phyloP scores from a whole-genome alignment of 2,329 filamentous ascomycete genomes.

The Alternaria novae-zelandiae region DNA sequence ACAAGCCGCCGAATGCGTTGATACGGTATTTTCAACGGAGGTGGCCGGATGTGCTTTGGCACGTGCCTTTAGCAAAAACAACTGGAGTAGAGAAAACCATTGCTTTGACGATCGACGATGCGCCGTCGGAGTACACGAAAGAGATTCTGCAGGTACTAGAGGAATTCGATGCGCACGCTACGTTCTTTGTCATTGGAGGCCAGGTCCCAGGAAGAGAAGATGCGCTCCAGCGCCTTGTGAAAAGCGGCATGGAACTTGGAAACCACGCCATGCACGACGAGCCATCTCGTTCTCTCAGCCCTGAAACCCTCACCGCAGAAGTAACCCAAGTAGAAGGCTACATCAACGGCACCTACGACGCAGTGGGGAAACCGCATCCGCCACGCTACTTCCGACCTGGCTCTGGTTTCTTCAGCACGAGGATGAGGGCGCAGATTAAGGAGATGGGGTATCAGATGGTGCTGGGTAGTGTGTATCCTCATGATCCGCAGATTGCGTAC shows the following conservation, averaged over 20 bases:
- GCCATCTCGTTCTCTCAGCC: slow-evolving; percentile 67
- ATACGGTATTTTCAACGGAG: slow-evolving; percentile 72
- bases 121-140: slow-evolving; percentile 73
- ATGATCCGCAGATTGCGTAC: slow-evolving; percentile 83
- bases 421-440: slow-evolving; percentile 68
- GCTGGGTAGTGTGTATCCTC: slow-evolving; percentile 86
- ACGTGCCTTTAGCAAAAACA: slow-evolving; percentile 58
- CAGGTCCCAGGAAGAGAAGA: slow-evolving; percentile 66
- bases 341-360: slow-evolving; percentile 64
- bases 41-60: slow-evolving; percentile 82
- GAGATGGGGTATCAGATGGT: slow-evolving; percentile 73
- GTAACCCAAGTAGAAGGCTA: slow-evolving; percentile 68
- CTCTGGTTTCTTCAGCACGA: slow-evolving; percentile 78
- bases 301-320: slow-evolving; percentile 66
- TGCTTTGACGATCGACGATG: slow-evolving; percentile 87
- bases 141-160: slow-evolving; percentile 74
- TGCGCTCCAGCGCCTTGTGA: slow-evolving; percentile 59
- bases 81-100: slow-evolving; percentile 65
- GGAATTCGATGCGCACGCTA: slow-evolving; percentile 71
- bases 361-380: slow-evolving; percentile 50
- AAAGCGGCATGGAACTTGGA: slow-evolving; percentile 66
- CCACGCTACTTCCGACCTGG: slow-evolving; percentile 81
- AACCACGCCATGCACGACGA: slow-evolving; percentile 94
- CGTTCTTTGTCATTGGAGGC: slow-evolving; percentile 86
- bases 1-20: slow-evolving; percentile 77